Base-by-base conservation (phyloP, 208 protist genomes). In the Endotrypanum monterogeii region DNA sequence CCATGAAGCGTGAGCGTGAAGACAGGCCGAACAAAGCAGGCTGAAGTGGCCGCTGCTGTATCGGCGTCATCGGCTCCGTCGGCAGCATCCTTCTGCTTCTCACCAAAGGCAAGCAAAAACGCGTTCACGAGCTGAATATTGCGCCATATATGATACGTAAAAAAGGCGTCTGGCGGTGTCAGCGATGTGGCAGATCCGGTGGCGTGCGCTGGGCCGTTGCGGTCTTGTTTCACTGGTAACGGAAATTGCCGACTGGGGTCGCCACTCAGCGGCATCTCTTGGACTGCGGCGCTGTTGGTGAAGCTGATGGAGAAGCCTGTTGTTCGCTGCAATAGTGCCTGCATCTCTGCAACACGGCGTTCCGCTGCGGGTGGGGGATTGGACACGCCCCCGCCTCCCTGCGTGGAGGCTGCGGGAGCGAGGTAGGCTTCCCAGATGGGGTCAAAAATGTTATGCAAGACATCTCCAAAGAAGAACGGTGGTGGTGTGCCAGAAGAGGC, bases 51-150 rank as follows among this genome's bases (percentile, higher is more conserved):
- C 4, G n/a, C 44, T 4, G 39, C 52, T n/a, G 39, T 28, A 4
- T 41, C 37, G 11, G 28, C 32, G 35, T 30, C 51, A 46, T 25
- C 25, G 11, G 55, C 46, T 0, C 20, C 56, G 14, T 20, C 46
- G 28, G 32, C 28, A n/a, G 18, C 2, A 23, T 7, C 32, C 37
- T 56, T 66, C 52, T 46, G 20, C 4, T 54, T 57, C 14, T 68
- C 35, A n/a, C 58, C 75, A 30, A 88, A 83, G 4, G 75, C 61
- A 1, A 69, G 37, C 56, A 92, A 58, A 54, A 99, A 90, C 23
- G 87, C 80, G 87, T 99, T 99, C n/a, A 99, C 81, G 16, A 93
- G 66, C 66, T 94, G 74, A 39, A 99, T 78, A 83, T 99, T 99
- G 50, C 98, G 94, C 86, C 98, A 99, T 28, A 99, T 83, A 80